Base-by-base conservation (phyloP, 2,329 filamentous ascomycete genomes). In the Didymella exigua region DNA sequence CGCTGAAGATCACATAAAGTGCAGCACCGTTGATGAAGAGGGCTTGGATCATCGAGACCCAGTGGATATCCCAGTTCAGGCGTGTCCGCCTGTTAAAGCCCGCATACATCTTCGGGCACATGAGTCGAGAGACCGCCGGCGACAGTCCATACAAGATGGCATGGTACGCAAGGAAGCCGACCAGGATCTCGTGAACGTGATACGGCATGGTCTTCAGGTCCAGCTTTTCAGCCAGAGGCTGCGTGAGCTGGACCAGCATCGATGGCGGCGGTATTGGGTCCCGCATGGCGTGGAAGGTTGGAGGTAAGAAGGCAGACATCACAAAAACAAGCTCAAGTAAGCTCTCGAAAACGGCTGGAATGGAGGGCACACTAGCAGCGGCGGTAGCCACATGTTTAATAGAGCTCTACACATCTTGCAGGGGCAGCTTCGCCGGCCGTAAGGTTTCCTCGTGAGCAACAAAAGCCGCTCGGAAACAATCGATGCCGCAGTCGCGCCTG, bases 31-130 rank as follows among this genome's bases (percentile, higher is more conserved):
- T 90, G 77, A 95, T 90, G 59, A 91, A 78, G 26, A 83, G 77
- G 65, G 86, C 88, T 79, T 95, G 91, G 44, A 90, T 79, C 68
- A 95, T 82, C 34, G 89, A 92, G 19, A 93, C 90, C 59, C 93
- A 88, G 73, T 93, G 91, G n/a, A 91, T 87, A 72, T 95, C 85
- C 90, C 91, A 93, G 79, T 89, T 95, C 63, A 91, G 79, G 69
- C 82, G 83, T 59, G 88, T 90, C 55, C 83, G 81, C 36, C 78
- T 78, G 44, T 86, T 83, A 62, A 90, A 82, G 47, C 76, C 75
- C 46, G 78, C 74, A 76, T 95, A 95, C 57, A 82, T 79, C 34
- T 80, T 69, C 10, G 88, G 85, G 59, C 87, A 86, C 42, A 91
- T 67, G 42, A 79, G 68, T 29, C 75, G 79, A 31, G 89, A 92